phyloP scores from a whole-genome alignment of 2,329 filamentous ascomycete species.

The Fusarium floridanum region DNA sequence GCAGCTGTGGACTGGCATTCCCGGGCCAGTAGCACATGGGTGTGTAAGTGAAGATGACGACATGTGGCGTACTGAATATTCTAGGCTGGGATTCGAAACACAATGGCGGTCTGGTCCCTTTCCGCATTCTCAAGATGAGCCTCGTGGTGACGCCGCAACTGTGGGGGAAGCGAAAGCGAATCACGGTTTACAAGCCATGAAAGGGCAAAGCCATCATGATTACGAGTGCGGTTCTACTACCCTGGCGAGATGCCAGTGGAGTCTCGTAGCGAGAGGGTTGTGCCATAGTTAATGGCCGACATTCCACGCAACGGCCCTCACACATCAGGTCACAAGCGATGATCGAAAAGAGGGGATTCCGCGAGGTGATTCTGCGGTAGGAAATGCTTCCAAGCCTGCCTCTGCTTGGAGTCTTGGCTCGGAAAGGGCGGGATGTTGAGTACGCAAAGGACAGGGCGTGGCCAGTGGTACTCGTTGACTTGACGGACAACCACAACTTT shows the following conservation, averaged over 20 bases:
- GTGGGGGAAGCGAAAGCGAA: not conserved
- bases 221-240: not conserved
- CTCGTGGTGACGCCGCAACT: not conserved
- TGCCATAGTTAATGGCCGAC: conserved; percentile 2
- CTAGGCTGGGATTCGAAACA: conserved; percentile 10
- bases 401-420: conserved; percentile 2
- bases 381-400: conserved; percentile 2
- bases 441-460: not conserved
- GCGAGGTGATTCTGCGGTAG: not conserved
- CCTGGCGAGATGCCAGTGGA: not conserved
- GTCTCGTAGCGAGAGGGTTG: not conserved
- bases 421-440: conserved; percentile 13
- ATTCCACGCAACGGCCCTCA: conserved; percentile 19
- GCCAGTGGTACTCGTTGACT: not conserved
- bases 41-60: conserved; percentile 12
- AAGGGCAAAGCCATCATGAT: not conserved
- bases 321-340: conserved; percentile 19
- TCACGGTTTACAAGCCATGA: not conserved
- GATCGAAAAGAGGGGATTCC: not conserved
- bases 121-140: not conserved
- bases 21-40: not conserved
- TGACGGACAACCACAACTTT: not conserved
- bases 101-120: conserved; percentile 7
- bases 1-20: conserved; percentile 15
- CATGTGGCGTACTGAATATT: conserved; percentile 32